Evolutionary conservation across 306 rosid genomes (phyloP), one percentile per base, ranked within the genome.

Genomic region (Calophaca sinica): DNA sequence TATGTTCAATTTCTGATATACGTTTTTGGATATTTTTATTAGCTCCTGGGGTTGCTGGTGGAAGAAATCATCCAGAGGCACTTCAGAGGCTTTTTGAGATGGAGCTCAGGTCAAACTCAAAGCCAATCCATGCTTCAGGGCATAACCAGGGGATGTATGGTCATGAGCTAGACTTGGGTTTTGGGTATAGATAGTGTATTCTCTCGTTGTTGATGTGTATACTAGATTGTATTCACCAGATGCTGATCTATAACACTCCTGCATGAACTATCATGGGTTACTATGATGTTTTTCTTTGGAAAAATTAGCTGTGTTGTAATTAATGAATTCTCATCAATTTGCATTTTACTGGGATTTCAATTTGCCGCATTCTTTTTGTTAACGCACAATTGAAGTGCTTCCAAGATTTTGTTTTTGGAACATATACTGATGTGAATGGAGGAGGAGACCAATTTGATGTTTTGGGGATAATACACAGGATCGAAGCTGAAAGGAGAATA

Each of bases 91-190:
- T 90, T 58, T 65, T 92, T 4, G 97, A 89, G 87, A 89, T 92
- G 98, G 99, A 91, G 65, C 82, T 85, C n/a, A 86, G 97, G 82
- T 46, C 84, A 58, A 80, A 80, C 75, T 70, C 84, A 66, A 80
- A 73, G 79, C 70, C 75, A 49, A 80, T 80, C 41, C 80, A 74
- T 66, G 55, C 71, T 73, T 73, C 84, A 58, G 84, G 84, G 36
- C 80, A 73, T 41, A 73, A 52, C 76, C 80, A 80, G 75, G 84
- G 80, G 49, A 72, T 79, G 77, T 72, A 79, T 35, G 97, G 84
- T 55, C 91, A 86, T 69, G 98, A 89, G 89, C 89, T 93, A 55
- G 96, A 88, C 87, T 74, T 88, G 90, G 89, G 96, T 45, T 89
- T 91, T 46, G 90, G 97, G 78, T 87, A 88, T 81, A 89, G 93